Evolutionary conservation across 2,329 filamentous ascomycete species (phyloP).

Genomic region (Chrysoporthe puriensis): DNA sequence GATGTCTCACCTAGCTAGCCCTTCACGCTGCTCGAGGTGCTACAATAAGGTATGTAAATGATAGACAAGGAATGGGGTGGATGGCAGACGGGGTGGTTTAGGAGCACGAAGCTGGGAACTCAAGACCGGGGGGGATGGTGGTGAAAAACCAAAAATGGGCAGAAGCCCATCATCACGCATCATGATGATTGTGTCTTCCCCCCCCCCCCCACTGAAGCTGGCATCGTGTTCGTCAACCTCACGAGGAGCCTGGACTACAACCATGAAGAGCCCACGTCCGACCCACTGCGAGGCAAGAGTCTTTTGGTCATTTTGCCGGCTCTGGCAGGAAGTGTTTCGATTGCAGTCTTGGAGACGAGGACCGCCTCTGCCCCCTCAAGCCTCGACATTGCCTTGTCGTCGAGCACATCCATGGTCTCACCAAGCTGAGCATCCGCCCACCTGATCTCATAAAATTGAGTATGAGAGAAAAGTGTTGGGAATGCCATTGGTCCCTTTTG

Average conservation of each 20-base stretch:
- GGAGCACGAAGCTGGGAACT: background rate
- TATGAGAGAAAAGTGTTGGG: constrained; percentile 23
- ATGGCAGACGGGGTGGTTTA: background rate
- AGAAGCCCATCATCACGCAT: background rate
- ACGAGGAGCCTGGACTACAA: background rate
- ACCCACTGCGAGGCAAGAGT: background rate
- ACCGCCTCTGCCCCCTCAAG: constrained; percentile 11
- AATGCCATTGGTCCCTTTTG: constrained; percentile 37
- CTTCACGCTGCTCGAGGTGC: no score
- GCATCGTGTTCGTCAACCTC: background rate
- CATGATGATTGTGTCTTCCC: background rate
- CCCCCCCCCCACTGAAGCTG: background rate
- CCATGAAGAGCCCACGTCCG: background rate
- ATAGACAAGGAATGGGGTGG: no score
- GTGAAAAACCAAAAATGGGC: background rate
- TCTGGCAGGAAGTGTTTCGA: constrained; percentile 21
- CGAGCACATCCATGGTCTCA: constrained; percentile 8
- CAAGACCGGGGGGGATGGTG: background rate
- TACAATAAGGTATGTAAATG: no score
- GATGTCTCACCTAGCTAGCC: no score
- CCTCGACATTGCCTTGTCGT: constrained; percentile 8
- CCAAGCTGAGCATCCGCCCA: constrained; percentile 24
- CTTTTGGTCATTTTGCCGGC: background rate
- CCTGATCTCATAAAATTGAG: constrained; percentile 21
- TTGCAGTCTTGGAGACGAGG: constrained; percentile 21